Conservation (phyloP, 1,284 basidiomycete species). For the Rhodofomes roseus region DNA sequence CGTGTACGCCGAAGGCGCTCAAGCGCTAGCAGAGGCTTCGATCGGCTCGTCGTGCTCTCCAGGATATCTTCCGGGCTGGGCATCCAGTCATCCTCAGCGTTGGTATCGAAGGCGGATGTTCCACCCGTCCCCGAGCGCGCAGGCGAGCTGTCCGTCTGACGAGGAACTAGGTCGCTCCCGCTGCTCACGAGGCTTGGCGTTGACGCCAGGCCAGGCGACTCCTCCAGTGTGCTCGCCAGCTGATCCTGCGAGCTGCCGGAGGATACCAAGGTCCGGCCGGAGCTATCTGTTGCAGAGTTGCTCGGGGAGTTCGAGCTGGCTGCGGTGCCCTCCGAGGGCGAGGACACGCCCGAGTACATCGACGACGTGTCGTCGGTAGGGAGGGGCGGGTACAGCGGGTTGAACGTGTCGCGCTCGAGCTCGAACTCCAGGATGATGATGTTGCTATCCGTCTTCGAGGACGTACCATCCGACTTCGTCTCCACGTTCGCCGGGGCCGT, state of each 20-base stretch:
- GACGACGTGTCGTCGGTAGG: conserved; percentile 12
- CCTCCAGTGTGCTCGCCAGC: conserved; percentile 15
- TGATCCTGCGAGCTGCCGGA: conserved; percentile 17
- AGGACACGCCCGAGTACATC: conserved; percentile 24
- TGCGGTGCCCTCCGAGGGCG: conserved; percentile 26
- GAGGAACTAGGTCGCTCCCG: conserved; percentile 4
- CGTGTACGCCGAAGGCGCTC: conserved; percentile 61
- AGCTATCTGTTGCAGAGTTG: conserved; percentile 14
- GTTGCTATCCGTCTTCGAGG: conserved; percentile 13
- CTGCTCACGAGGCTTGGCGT: background rate
- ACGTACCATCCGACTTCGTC: conserved; percentile 3
- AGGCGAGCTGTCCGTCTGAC: conserved; percentile 3
- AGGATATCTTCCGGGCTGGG: conserved; percentile 61
- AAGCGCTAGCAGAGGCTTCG: conserved; percentile 73
- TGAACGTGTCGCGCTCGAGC: conserved; percentile 68
- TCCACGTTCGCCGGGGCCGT: conserved; percentile 18
- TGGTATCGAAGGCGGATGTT: conserved; percentile 8
- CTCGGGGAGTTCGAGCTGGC: conserved; percentile 16
- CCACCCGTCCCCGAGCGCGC: conserved; percentile 1
- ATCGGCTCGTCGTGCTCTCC: conserved; percentile 71
- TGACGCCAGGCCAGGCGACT: conserved; percentile 12
- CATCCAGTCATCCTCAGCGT: conserved; percentile 41
- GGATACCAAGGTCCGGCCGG: conserved; percentile 29
- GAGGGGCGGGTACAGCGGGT: conserved; percentile 62
- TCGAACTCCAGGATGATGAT: conserved; percentile 82